Evolutionary conservation across 768 basidiomycete species (phyloP), one percentile per base, ranked within the genome.

Genomic region (Pleurotus eryngii): DNA sequence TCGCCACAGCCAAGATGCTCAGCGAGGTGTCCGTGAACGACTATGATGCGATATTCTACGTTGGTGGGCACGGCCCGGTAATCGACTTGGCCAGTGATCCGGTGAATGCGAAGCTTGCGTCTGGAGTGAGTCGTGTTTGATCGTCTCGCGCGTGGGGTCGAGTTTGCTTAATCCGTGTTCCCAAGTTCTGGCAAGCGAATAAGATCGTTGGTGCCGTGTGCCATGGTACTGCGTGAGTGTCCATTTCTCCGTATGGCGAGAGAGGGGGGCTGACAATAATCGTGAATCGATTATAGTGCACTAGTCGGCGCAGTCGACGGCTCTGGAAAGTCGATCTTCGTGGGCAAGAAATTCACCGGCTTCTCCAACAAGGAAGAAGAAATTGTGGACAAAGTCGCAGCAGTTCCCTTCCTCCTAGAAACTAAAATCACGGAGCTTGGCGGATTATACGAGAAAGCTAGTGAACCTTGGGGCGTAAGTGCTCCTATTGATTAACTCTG

Each of bases 1-100:
- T 89, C 27, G 76, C 74, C 6, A 72, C 72, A 35, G 81, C 88
- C 3, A 83, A 85, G 72, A 82, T 77, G 69, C 73, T 92, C 46
- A 70, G 76, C 0, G 82, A 86, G 1, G 79, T 92, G 61, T 76
- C 79, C 47, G 71, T 70, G 4, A 68, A 76, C 27, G 83, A 88
- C 62, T 92, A 90, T 65, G 84, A 80, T 53, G 90, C 85, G 12
- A 73, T 93, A 56, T 91, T 88, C 71, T 90, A 89, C 65, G 79
- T 89, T 56, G 91, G 90, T 42, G 90, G 91, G 30, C 88, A 90
- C 64, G 89, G 89, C 0, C 89, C 90, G 11, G 81, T 86, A 38
- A 74, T 92, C 46, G 90, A 92, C 68, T 78, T 92, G 39, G 71
- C 89, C 1, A 62, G 61, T 9, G 83, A 91, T 68, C 67, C 76